phyloP scores from a whole-genome alignment of 345 rosid species.

The Bruguiera sexangula region DNA sequence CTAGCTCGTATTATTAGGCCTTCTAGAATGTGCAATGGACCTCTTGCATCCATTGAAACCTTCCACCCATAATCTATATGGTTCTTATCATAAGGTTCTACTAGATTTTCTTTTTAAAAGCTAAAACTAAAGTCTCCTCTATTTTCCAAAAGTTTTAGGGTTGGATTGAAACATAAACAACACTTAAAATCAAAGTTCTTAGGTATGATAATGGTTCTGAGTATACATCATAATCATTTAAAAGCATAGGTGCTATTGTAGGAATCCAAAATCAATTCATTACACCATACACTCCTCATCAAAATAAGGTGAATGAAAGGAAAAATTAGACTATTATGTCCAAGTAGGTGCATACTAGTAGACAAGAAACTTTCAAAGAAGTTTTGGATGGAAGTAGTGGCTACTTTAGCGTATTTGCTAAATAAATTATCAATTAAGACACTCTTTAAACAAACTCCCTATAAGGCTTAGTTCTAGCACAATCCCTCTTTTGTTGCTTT shows the following conservation, averaged over 20 bases:
- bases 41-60: too few species aligned
- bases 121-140: not conserved
- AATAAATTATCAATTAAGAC: too few species aligned
- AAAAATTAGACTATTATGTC: not conserved
- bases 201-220: conserved; percentile 3
- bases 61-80: too few species aligned
- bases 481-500: too few species aligned
- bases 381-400: not conserved
- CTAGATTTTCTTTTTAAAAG: too few species aligned
- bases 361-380: not conserved
- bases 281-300: not conserved
- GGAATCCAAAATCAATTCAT: conserved; percentile 9
- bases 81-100: too few species aligned
- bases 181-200: not conserved
- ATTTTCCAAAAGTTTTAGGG: not conserved
- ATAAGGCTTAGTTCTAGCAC: too few species aligned
- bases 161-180: not conserved
- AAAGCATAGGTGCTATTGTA: not conserved
- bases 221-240: not conserved
- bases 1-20: too few species aligned
- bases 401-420: too few species aligned
- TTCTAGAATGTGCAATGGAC: too few species aligned
- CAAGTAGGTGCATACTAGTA: not conserved
- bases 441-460: too few species aligned
- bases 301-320: not conserved